Conservation (phyloP, 1,284 basidiomycete genomes). For the Heterobasidion parviporum region DNA sequence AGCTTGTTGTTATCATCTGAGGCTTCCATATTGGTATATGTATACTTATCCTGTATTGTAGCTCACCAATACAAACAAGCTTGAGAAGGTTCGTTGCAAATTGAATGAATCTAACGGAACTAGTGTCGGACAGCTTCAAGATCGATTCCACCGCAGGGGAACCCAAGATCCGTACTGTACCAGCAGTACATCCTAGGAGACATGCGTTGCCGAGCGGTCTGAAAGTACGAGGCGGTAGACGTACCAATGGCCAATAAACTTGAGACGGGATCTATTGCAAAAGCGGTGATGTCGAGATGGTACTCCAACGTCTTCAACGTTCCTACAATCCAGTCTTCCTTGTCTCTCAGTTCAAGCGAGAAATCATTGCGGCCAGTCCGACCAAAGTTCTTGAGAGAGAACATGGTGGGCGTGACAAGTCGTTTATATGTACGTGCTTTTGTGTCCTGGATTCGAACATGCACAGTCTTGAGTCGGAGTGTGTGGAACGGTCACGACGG, state of each 20-base stretch:
- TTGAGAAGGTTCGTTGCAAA: conserved; percentile 53
- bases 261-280: conserved; percentile 67
- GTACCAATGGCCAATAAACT: conserved; percentile 67
- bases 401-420: not conserved
- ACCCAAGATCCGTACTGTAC: conserved; percentile 57
- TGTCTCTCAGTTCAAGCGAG: conserved; percentile 46
- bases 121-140: conserved; percentile 34
- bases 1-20: conserved; percentile 61
- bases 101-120: conserved; percentile 51
- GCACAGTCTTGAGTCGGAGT: no score
- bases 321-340: conserved; percentile 48
- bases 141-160: conserved; percentile 51
- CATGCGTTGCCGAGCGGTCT: not conserved
- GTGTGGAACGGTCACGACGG: no score
- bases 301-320: conserved; percentile 39
- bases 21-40: not conserved
- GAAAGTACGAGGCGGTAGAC: conserved; percentile 7
- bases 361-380: conserved; percentile 29
- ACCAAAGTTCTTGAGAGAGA: conserved; percentile 7
- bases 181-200: conserved; percentile 45
- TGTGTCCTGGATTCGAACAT: no score
- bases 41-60: not conserved
- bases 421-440: no score
- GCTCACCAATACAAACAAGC: conserved; percentile 57
- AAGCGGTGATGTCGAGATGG: conserved; percentile 46